A percentile compares a stretch with the other conserved stretches of the same genome.
Evolutionary conservation across 179 eudicot genomes (phyloP).

Genomic region (Patellifolia procumbens): DNA sequence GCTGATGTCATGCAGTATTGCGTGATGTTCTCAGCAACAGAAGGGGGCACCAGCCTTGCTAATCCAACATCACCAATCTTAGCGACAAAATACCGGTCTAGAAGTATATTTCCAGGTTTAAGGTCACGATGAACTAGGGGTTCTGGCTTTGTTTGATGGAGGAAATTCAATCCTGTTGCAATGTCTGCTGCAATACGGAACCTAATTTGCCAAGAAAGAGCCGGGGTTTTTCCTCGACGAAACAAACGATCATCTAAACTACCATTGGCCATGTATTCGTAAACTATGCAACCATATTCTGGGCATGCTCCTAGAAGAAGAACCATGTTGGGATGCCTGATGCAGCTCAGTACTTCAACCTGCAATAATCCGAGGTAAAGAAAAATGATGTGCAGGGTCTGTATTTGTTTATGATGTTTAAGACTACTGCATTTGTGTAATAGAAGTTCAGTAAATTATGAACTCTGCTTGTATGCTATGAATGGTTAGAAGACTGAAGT

Average conservation of each 20-base stretch:
- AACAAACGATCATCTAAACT: conserved; percentile 44
- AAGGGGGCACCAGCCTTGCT: conserved; percentile 48
- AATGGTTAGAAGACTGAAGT: neutral
- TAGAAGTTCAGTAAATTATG: neutral
- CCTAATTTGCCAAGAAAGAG: conserved; percentile 46
- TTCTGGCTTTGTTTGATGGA: conserved; percentile 56
- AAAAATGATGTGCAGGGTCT: neutral
- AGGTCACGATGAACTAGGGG: conserved; percentile 55
- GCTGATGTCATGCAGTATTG: conserved; percentile 46
- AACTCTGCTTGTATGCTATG: neutral
- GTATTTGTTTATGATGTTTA: neutral
- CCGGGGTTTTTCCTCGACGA: conserved; percentile 38
- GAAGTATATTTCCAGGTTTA: conserved; percentile 45
- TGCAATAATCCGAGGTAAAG: conserved; percentile 29
- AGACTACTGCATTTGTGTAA: neutral
- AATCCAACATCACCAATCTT: conserved; percentile 54
- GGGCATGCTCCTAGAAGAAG: conserved; percentile 59
- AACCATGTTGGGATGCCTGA: conserved; percentile 52
- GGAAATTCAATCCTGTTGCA: conserved; percentile 47
- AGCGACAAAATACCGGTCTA: conserved; percentile 46
- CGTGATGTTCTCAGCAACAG: conserved; percentile 44
- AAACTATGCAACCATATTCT: conserved; percentile 49
- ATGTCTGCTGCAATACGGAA: conserved; percentile 52
- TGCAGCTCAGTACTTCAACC: conserved; percentile 54
- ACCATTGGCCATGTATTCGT: conserved; percentile 51